phyloP scores from a whole-genome alignment of 2,329 filamentous ascomycete species.

The Xylaria sp. region DNA sequence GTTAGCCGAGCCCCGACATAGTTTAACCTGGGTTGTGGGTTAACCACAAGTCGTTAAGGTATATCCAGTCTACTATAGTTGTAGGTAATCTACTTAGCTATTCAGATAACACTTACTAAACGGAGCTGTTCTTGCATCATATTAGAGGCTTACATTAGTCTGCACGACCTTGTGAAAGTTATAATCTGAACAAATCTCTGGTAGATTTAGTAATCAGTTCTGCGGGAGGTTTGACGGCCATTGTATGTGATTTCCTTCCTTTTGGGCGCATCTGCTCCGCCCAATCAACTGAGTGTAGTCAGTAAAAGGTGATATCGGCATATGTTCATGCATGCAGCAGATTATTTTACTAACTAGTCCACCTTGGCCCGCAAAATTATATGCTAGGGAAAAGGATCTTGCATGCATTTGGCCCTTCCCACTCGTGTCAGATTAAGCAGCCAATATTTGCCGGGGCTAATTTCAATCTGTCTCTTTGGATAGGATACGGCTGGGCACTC shows the following conservation, averaged over 20 bases:
- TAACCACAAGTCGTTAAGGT: background rate
- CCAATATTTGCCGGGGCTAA: conserved; percentile 35
- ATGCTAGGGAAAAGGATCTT: conserved; percentile 30
- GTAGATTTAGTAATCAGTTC: background rate
- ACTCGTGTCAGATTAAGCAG: conserved; percentile 23
- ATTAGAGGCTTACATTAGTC: background rate
- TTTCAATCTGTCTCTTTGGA: conserved; percentile 20
- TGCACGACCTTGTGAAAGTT: background rate
- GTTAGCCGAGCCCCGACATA: background rate
- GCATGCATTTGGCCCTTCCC: conserved; percentile 27
- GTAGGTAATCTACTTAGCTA: background rate
- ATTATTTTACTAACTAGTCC: conserved; percentile 19
- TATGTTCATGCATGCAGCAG: conserved; percentile 33
- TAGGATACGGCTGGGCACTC: background rate
- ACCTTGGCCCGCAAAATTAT: conserved; percentile 29
- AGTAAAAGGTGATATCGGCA: conserved; percentile 31
- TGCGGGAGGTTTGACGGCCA: background rate
- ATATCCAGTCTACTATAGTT: background rate
- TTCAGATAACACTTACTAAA: background rate
- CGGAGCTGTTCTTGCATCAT: background rate
- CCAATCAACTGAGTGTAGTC: conserved; percentile 1
- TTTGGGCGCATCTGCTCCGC: background rate
- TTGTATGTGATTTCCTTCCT: background rate
- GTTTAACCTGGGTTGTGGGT: background rate
- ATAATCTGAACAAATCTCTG: background rate